Evolutionary conservation across 2,329 filamentous ascomycete species (phyloP).

Genomic region (Pleoardoris graminearum): DNA sequence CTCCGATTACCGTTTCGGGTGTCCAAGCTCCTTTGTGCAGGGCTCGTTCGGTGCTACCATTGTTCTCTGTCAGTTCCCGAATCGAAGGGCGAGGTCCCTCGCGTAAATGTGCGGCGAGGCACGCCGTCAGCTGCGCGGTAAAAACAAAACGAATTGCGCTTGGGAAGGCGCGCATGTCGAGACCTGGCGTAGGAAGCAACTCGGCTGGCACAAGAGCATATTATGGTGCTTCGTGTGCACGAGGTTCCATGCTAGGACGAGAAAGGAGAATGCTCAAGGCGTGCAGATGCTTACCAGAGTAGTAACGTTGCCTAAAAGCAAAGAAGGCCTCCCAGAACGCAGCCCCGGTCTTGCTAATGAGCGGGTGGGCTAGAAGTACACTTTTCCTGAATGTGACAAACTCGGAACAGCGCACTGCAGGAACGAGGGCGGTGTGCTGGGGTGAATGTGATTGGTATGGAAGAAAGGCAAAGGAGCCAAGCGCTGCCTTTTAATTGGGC

Average conservation of each 20-base stretch:
- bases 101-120: background rate
- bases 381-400: background rate
- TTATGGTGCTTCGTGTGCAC: background rate
- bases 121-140: background rate
- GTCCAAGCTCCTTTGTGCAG: slow-evolving; percentile 27
- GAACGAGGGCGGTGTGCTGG: background rate
- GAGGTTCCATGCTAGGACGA: background rate
- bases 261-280: background rate
- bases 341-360: background rate
- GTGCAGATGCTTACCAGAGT: background rate
- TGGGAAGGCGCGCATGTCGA: background rate
- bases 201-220: slow-evolving; percentile 5
- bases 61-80: slow-evolving; percentile 28
- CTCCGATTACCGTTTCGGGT: slow-evolving; percentile 1
- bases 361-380: background rate
- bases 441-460: background rate
- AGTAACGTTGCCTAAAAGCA: slow-evolving; percentile 2
- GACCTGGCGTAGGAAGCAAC: background rate
- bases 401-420: background rate
- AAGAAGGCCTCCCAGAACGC: background rate
- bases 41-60: slow-evolving; percentile 34
- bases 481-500: slow-evolving; percentile 6
- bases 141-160: background rate
- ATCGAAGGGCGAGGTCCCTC: background rate
- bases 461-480: background rate